phyloP scores from a whole-genome alignment of 2,329 filamentous ascomycete genomes.

The Paraphaeosphaeria sporulosa region DNA sequence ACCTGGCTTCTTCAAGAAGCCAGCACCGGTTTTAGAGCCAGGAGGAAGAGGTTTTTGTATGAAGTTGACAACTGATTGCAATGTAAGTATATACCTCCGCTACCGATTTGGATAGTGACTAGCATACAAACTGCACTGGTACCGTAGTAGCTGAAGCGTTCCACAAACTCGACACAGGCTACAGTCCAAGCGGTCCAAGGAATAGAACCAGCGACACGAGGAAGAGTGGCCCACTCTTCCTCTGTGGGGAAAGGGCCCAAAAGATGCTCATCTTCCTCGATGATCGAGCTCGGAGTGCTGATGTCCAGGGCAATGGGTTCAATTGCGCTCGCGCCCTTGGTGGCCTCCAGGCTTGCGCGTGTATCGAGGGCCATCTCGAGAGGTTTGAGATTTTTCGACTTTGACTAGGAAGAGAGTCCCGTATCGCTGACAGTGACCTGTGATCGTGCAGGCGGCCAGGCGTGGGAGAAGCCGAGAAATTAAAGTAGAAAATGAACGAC shows the following conservation, averaged over 20 bases:
- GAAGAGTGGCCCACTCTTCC: constrained; percentile 47
- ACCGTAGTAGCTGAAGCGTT: constrained; percentile 49
- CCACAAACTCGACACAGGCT: constrained; percentile 45
- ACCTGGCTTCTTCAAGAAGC: constrained; percentile 41
- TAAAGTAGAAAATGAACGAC: not conserved
- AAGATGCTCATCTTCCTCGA: constrained; percentile 30
- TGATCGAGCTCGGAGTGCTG: constrained; percentile 28
- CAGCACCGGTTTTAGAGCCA: constrained; percentile 44
- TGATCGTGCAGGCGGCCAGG: not conserved
- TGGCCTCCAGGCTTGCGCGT: constrained; percentile 43
- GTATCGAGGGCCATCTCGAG: constrained; percentile 32
- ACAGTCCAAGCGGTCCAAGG: constrained; percentile 48
- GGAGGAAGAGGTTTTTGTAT: constrained; percentile 45
- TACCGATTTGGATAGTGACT: not conserved
- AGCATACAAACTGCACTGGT: constrained; percentile 45
- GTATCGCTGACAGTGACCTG: not conserved
- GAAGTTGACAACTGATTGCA: constrained; percentile 40
- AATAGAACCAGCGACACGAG: constrained; percentile 44
- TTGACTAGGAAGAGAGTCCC: not conserved
- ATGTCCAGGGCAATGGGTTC: constrained; percentile 37
- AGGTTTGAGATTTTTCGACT: not conserved
- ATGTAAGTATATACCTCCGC: not conserved
- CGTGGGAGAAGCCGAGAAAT: constrained; percentile 9
- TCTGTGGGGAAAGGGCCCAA: constrained; percentile 42
- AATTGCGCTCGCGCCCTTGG: constrained; percentile 37